Evolutionary conservation across 805 yeast species (phyloP).

Genomic region (Pichia eremophila): DNA sequence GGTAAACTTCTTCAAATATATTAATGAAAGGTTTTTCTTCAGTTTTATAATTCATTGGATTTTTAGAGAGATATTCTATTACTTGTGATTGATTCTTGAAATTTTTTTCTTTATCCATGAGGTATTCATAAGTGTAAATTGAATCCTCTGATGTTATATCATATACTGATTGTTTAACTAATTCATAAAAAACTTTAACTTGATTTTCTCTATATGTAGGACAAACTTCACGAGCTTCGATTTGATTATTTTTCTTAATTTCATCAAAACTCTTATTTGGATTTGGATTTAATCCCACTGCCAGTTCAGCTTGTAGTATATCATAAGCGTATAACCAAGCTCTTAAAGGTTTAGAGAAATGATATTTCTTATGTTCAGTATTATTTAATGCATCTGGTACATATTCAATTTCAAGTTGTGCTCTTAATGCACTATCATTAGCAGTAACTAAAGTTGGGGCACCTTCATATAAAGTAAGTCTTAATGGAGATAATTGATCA

Average conservation of each 20-base stretch:
- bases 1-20: not conserved
- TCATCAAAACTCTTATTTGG: not conserved
- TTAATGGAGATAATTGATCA: conserved; percentile 44
- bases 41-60: not conserved
- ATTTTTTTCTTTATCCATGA: no score
- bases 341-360: conserved; percentile 3
- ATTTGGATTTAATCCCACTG: no score
- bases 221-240: not conserved
- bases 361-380: conserved; percentile 2
- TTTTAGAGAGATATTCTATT: no score
- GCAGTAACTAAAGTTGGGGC: conserved; percentile 47
- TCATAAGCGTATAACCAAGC: conserved; percentile 5
- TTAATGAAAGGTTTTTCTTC: not conserved
- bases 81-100: no score
- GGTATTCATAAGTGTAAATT: no score
- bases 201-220: not conserved
- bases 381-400: not conserved
- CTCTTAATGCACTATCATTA: not conserved
- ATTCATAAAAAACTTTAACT: not conserved
- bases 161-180: not conserved
- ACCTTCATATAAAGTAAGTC: conserved; percentile 46
- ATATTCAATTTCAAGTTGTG: conserved; percentile 7
- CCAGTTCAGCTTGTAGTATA: not conserved
- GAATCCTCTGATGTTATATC: not conserved
- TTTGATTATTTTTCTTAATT: not conserved